Base-by-base conservation (phyloP, 1,284 basidiomycete species). In the Ceratobasidium sp. region DNA sequence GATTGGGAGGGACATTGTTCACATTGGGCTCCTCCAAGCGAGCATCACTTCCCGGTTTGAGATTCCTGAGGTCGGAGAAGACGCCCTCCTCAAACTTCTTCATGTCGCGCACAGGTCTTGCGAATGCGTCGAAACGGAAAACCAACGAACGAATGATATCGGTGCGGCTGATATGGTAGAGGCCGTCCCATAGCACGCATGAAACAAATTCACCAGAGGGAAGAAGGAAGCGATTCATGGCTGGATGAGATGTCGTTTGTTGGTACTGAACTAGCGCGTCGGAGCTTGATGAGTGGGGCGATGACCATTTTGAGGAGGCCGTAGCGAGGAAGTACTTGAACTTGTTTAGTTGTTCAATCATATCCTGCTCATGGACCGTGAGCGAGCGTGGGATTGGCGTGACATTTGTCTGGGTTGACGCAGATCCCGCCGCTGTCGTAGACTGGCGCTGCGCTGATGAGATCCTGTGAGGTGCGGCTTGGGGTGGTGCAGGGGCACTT, bases 1-100 rank as follows among this genome's bases (percentile, higher is more conserved):
- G 82, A n/a, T 16, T 23, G 50, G 35, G 8, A 20, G 16, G 44
- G 44, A 30, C 18, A 75, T n/a, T n/a, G n/a, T 87, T 69, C 77
- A 95, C 95, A 91, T 97, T 96, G 38, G 96, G 95, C 82, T 97
- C 96, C 84, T 97, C 96, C 41, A 97, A 86, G 82, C 92, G 94
- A 50, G 96, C 95, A 84, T 97, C 96, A 0, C 92, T 89, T 12
- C 96, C 96, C 0, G 95, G 95, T 85, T 97, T 97, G 80, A 97
- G 87, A 83, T 97, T 97, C 35, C 96, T 86, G 78, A 97, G 87
- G 85, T 97, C 96, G 74, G 92, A 94, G 83, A 97, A 97, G 44
- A 97, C 92, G 70, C 96, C 96, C 85, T 97, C 96, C 84, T 97
- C 95, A 81, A 96, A 96, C 84, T 96, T 96, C 85, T 95, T 95